phyloP scores from a whole-genome alignment of 257 asterid species.

The Ilex aquifolium region DNA sequence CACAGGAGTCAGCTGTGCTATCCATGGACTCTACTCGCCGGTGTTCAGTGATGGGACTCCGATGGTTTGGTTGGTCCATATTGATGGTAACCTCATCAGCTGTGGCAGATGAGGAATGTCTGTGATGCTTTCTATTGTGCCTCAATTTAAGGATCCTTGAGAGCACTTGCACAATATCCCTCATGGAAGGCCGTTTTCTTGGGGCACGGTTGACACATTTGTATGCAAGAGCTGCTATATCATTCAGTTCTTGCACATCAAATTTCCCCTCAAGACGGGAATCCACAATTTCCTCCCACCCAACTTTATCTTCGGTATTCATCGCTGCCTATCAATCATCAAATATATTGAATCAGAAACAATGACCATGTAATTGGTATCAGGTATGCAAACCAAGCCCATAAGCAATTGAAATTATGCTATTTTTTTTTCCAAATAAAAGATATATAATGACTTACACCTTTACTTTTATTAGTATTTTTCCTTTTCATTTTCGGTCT shows the following conservation, averaged over 20 bases:
- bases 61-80: conserved; percentile 36
- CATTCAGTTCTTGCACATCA: conserved; percentile 54
- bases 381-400: neutral
- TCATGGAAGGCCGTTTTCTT: conserved; percentile 72
- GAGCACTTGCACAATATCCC: conserved; percentile 74
- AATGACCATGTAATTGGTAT: neutral
- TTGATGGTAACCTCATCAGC: conserved; percentile 38
- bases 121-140: conserved; percentile 33
- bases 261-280: conserved; percentile 78
- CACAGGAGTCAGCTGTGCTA: conserved; percentile 61
- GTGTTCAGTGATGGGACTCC: conserved; percentile 41
- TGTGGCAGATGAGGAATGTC: conserved; percentile 37
- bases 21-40: conserved; percentile 58
- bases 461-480: no score
- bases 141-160: conserved; percentile 53
- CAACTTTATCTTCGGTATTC: conserved; percentile 76
- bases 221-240: conserved; percentile 72
- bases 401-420: no score
- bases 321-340: conserved; percentile 71
- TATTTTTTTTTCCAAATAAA: no score
- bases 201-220: conserved; percentile 62
- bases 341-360: neutral
- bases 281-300: conserved; percentile 91
- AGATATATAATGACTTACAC: no score
- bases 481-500: no score